Conservation (phyloP, 2,329 filamentous ascomycete genomes). For the Exophiala xenobiotica region DNA sequence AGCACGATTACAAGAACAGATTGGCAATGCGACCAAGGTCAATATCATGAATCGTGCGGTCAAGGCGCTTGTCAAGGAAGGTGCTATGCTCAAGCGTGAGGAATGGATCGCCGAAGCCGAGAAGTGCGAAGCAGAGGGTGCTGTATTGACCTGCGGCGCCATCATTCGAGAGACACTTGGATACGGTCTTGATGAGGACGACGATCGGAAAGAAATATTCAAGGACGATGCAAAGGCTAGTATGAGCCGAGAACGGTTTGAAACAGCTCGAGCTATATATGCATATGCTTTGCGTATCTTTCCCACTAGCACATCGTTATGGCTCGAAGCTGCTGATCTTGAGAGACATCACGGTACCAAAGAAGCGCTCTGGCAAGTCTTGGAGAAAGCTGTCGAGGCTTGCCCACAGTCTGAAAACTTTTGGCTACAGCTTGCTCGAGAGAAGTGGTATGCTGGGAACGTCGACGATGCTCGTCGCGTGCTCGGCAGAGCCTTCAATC, state of each 20-base stretch:
- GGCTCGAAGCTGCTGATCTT: conserved; percentile 86
- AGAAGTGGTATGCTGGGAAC: conserved; percentile 87
- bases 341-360: conserved; percentile 85
- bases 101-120: conserved; percentile 97
- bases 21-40: conserved; percentile 75
- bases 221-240: conserved; percentile 86
- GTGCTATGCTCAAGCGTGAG: conserved; percentile 94
- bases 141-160: conserved; percentile 77
- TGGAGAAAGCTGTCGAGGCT: conserved; percentile 91
- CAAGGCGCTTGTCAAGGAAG: conserved; percentile 82
- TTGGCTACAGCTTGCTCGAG: conserved; percentile 94
- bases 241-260: conserved; percentile 77
- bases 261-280: conserved; percentile 90
- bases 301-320: conserved; percentile 80
- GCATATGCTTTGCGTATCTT: conserved; percentile 88
- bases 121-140: conserved; percentile 89
- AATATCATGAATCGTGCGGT: conserved; percentile 95
- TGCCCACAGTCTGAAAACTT: conserved; percentile 88
- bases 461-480: conserved; percentile 83
- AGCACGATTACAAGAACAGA: conserved; percentile 82
- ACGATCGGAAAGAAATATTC: conserved; percentile 94
- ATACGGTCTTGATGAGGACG: conserved; percentile 91
- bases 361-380: conserved; percentile 76
- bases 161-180: conserved; percentile 92
- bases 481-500: conserved; percentile 84